Base-by-base conservation (phyloP, 2,329 filamentous ascomycete species). In the Sporothrix pseudoabietina region DNA sequence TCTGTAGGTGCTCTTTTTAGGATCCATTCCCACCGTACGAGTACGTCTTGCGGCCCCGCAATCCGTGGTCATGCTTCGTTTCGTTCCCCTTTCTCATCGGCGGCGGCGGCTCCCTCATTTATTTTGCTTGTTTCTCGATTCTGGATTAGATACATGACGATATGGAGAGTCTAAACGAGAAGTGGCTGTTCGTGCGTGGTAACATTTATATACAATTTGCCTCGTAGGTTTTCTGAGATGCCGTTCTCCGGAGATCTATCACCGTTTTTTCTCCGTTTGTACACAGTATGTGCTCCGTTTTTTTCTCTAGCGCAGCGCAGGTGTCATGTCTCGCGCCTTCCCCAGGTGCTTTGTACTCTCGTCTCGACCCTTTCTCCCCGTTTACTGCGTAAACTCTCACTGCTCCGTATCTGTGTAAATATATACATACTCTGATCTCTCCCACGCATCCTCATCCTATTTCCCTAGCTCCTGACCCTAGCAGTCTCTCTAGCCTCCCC, bases 11-110 rank as follows among this genome's bases (percentile, higher is more conserved):
- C 26, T 26, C 26, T 8, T 12, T 1, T 22, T 55, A 41, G 39
- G 63, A 32, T 49, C 22, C 26, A 52, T 54, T 54, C 47, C 66
- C 47, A 69, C 47, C 12, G 65, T 16, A 12, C 26, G 26, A 55
- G 65, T 3, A 12, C 47, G 26, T 69, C 49, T 39, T 69, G 66
- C 49, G 66, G 66, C 66, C 41, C 66, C 66, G 66, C 66, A 69
- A 57, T 41, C 26, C 14, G 22, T 44, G 47, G 44, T 52, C 65
- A 68, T 35, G 41, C 59, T 22, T 35, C 19, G 4, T 44, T 4
- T 44, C 4, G 22, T 26, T 16, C 41, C 16, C 52, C 22, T 55
- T 55, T 55, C 9, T 55, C 52, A 55, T 22, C 52, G 52, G 22
- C 22, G 12, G 22, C 9, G 52, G 22, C 9, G 52, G 52, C 52